phyloP scores from a whole-genome alignment of 2,329 filamentous ascomycete genomes.

The Pseudopithomyces maydicus region DNA sequence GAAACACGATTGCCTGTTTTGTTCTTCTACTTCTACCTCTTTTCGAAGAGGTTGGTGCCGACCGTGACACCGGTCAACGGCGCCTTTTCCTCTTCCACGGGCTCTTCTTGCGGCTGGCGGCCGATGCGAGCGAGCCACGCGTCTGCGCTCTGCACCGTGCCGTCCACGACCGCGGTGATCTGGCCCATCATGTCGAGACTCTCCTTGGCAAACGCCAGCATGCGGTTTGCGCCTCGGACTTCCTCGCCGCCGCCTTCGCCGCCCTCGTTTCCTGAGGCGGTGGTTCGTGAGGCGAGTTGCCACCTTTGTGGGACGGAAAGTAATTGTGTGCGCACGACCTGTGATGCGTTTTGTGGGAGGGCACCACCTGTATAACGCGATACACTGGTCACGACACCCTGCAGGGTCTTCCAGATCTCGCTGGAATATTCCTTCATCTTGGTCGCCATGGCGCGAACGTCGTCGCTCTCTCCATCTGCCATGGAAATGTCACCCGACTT shows the following conservation, averaged over 20 bases:
- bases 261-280: conserved; percentile 19
- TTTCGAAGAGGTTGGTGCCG: not conserved
- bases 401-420: conserved; percentile 62
- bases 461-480: conserved; percentile 31
- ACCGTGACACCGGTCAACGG: conserved; percentile 9
- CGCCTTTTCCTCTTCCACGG: conserved; percentile 18
- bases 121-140: conserved; percentile 84
- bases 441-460: conserved; percentile 70
- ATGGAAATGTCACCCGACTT: conserved; percentile 20
- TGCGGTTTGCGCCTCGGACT: conserved; percentile 69
- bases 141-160: conserved; percentile 88
- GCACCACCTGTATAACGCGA: conserved; percentile 91
- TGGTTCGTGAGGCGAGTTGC: conserved; percentile 68
- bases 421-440: conserved; percentile 69
- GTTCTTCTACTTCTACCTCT: not conserved
- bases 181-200: conserved; percentile 94
- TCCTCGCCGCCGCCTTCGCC: conserved; percentile 41
- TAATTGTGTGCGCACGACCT: conserved; percentile 82
- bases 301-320: conserved; percentile 85
- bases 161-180: conserved; percentile 84
- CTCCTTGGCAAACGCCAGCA: conserved; percentile 85
- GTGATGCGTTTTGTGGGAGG: conserved; percentile 83
- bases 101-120: conserved; percentile 31
- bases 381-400: conserved; percentile 81
- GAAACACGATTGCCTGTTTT: not conserved